Evolutionary conservation across 495 filamentous ascomycete genomes (phyloP).

Genomic region (Aspergillus haitiensis): DNA sequence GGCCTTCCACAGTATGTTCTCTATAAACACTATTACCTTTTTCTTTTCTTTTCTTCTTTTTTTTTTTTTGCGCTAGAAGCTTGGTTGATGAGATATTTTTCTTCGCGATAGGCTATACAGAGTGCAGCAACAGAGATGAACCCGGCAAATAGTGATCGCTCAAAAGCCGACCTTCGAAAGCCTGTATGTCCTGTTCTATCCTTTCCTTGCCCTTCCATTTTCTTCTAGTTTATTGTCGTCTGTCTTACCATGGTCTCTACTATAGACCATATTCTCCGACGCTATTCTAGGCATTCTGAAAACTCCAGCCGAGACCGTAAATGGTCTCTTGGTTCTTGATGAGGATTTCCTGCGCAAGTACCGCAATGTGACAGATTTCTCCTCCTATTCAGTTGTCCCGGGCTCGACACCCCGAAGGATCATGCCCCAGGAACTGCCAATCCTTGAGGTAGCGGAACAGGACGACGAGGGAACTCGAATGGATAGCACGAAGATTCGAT

Average conservation of each 20-base stretch:
- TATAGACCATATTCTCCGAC: slow-evolving; percentile 70
- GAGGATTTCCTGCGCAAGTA: slow-evolving; percentile 76
- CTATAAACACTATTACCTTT: neutral
- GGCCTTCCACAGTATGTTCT: slow-evolving; percentile 69
- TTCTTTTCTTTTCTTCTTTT: neutral
- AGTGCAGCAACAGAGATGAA: slow-evolving; percentile 66
- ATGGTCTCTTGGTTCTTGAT: slow-evolving; percentile 71
- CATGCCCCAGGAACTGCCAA: slow-evolving; percentile 72
- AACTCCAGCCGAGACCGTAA: slow-evolving; percentile 60
- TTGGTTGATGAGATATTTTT: neutral
- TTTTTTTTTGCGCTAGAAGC: slow-evolving; percentile 10
- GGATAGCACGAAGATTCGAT: slow-evolving; percentile 56
- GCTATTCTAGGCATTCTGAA: slow-evolving; percentile 73
- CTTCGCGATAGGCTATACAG: slow-evolving; percentile 56
- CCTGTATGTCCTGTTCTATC: slow-evolving; percentile 37
- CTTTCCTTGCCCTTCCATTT: neutral
- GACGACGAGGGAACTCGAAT: slow-evolving; percentile 74
- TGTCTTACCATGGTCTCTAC: neutral
- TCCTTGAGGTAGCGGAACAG: slow-evolving; percentile 74
- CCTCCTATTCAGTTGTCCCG: slow-evolving; percentile 66
- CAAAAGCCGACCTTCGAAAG: slow-evolving; percentile 60
- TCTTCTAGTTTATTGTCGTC: neutral
- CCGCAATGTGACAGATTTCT: slow-evolving; percentile 69
- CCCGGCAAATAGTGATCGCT: slow-evolving; percentile 39
- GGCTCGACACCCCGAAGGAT: slow-evolving; percentile 69